Base-by-base conservation (phyloP, 2,329 filamentous ascomycete genomes). In the Colletotrichum tropicicola region DNA sequence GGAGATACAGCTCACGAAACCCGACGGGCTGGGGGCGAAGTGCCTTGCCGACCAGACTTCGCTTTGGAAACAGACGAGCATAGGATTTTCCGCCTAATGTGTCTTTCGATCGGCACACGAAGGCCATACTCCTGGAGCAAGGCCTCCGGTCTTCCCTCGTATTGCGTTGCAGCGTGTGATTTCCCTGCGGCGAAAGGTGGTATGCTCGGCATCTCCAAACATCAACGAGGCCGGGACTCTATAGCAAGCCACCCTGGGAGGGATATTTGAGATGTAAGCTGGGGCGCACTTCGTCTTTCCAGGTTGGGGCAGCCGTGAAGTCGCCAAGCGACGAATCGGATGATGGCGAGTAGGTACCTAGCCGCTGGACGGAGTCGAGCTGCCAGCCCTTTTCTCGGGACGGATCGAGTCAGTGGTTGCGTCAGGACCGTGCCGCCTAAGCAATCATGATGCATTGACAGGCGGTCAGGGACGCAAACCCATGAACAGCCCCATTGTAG, bases 321-420 rank as follows among this genome's bases (percentile, higher is more conserved):
- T 44, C 43, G 32, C 21, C 49, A 55, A 51, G 49, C 21, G 35
- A 48, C 57, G 43, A 47, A 65, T 65, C 57, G 44, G 37, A 45
- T 41, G 27, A 61, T 39, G 44, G 30, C 32, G 37, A 27, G 5
- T 25, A 54, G 51, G 51, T 12, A 37, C 12, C 52, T 62, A 62
- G 44, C 49, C 62, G 57, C 62, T 44, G 23, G 30, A 32, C 12
- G 28, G 23, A 30, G 32, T 19, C 43, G 41, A 54, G 41, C 35
- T 49, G 49, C 43, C 30, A 51, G 48, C 44, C 62, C 51, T 48
- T 28, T 35, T 44, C 45, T 27, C 62, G 57, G 57, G 51, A 61
- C 49, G 44, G 49, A 32, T 61, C 44, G 57, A 62, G 30, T 62
- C 15, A 65, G 21, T 55, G 49, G 35, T 49, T 51, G 58, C 39